Evolutionary conservation across 495 filamentous ascomycete genomes (phyloP).

Genomic region (Jackrogersella multiformis): DNA sequence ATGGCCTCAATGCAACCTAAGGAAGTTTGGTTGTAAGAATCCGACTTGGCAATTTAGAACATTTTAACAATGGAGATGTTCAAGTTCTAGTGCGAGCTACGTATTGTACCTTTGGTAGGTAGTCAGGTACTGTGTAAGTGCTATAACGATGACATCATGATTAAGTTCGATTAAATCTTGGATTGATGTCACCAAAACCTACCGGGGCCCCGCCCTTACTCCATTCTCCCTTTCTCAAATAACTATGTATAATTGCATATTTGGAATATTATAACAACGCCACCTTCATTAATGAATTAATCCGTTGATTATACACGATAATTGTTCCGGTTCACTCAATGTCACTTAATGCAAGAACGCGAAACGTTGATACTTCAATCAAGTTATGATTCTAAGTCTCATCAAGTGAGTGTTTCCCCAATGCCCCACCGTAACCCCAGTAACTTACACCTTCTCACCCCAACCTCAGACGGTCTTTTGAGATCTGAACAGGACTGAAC

Average conservation of each 20-base stretch:
- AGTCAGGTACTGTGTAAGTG: neutral
- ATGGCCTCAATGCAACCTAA: constrained; percentile 9
- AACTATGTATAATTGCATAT: neutral
- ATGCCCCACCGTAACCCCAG: too few relatives aligned
- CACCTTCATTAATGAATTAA: neutral
- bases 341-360: too few relatives aligned
- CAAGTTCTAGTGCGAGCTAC: constrained; percentile 3
- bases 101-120: constrained; percentile 3
- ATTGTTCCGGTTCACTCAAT: too few relatives aligned
- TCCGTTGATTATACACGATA: neutral
- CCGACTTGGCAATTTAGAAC: constrained; percentile 14
- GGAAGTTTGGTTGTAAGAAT: constrained; percentile 9
- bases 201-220: neutral
- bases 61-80: constrained; percentile 15
- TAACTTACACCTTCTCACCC: too few relatives aligned
- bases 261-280: neutral
- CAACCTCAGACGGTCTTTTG: too few relatives aligned
- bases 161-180: constrained; percentile 26
- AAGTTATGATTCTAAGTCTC: too few relatives aligned
- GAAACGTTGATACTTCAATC: too few relatives aligned
- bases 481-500: too few relatives aligned
- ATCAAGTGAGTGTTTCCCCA: too few relatives aligned
- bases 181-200: neutral
- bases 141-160: constrained; percentile 30
- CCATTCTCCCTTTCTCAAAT: neutral